phyloP scores from a whole-genome alignment of 116 monocot species.

The Trichopus zeylanicus region DNA sequence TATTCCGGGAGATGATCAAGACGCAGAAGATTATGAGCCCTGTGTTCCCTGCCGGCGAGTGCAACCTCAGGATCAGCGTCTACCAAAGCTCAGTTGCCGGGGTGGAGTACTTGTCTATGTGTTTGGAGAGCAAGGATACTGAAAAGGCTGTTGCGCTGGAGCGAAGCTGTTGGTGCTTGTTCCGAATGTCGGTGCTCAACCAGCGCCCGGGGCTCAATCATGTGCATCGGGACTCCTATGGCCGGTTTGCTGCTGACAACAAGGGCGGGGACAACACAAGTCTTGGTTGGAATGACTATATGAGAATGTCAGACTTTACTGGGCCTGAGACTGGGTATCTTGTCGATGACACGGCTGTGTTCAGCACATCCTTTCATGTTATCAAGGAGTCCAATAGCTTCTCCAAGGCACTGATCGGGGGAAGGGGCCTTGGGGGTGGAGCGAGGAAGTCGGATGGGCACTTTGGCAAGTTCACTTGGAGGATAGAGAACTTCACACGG shows the following conservation, averaged over 20 bases:
- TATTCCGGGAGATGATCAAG: constrained; percentile 83
- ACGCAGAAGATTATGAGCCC: constrained; percentile 97
- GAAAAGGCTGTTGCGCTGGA: constrained; percentile 46
- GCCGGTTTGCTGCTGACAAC: constrained; percentile 72
- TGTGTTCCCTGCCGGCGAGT: constrained; percentile 69
- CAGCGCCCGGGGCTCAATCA: constrained; percentile 56
- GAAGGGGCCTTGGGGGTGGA: constrained; percentile 25
- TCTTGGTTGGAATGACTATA: constrained; percentile 94
- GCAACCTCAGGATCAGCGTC: constrained; percentile 79
- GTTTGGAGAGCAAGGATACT: constrained; percentile 90
- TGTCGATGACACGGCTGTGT: constrained; percentile 62
- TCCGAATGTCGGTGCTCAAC: constrained; percentile 78
- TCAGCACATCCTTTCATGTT: constrained; percentile 84
- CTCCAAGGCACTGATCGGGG: constrained; percentile 37
- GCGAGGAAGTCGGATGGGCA: constrained; percentile 78
- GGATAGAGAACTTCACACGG: constrained; percentile 91
- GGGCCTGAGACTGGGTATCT: constrained; percentile 47
- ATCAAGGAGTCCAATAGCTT: constrained; percentile 81
- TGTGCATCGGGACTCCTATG: constrained; percentile 80
- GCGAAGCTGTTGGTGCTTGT: constrained; percentile 92
- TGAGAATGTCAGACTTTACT: constrained; percentile 74
- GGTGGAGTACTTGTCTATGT: constrained; percentile 75
- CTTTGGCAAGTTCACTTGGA: constrained; percentile 92
- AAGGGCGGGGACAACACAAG: constrained; percentile 88
- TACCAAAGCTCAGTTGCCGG: constrained; percentile 71